Evolutionary conservation across 176 grass and related monocot species (phyloP).

Genomic region (Themeda triandra): DNA sequence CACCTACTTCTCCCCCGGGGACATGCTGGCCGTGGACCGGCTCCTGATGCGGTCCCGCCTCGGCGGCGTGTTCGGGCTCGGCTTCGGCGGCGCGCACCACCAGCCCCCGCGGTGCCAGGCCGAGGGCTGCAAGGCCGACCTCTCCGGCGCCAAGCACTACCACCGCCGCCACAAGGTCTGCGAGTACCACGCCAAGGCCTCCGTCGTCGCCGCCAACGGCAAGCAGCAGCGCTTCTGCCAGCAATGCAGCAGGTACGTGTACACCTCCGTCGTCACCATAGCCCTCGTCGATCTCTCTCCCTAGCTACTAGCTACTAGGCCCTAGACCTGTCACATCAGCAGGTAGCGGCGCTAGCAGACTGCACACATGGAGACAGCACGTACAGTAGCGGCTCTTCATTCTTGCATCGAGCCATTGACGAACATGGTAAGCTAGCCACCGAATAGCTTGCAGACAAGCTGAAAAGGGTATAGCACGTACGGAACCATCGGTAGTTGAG

Average conservation of each 20-base stretch:
- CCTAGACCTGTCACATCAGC: background rate
- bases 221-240: slow-evolving; percentile 97
- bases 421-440: background rate
- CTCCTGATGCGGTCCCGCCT: slow-evolving; percentile 47
- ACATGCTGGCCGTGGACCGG: slow-evolving; percentile 58
- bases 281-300: background rate
- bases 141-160: slow-evolving; percentile 92
- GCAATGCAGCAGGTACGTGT: slow-evolving; percentile 88
- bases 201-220: slow-evolving; percentile 59
- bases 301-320: background rate
- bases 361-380: background rate
- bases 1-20: slow-evolving; percentile 78
- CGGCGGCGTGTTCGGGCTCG: slow-evolving; percentile 48
- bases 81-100: slow-evolving; percentile 56
- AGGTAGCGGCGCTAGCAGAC: background rate
- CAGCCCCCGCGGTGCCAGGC: slow-evolving; percentile 77
- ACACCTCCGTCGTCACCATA: background rate
- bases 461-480: background rate
- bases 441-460: background rate
- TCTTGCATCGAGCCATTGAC: background rate
- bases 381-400: background rate
- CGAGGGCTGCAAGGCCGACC: slow-evolving; percentile 82
- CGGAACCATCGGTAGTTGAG: background rate
- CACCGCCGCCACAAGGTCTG: slow-evolving; percentile 97
- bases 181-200: slow-evolving; percentile 95